phyloP scores from a whole-genome alignment of 2,329 filamentous ascomycete genomes.

The Alternaria sp. region DNA sequence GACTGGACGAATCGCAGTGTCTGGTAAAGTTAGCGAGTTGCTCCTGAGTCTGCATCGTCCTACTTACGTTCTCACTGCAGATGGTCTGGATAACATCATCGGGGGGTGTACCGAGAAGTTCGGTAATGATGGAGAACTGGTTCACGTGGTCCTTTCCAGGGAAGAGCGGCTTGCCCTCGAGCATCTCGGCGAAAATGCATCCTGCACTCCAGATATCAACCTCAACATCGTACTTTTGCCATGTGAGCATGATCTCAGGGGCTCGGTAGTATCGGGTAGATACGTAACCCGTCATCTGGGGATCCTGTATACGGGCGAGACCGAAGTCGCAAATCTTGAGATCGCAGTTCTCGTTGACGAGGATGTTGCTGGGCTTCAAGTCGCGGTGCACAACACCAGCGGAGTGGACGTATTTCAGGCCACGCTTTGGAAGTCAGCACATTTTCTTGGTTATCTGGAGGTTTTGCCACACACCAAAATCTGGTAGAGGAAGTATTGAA shows the following conservation, averaged over 20 bases:
- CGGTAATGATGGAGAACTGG: slow-evolving; percentile 99
- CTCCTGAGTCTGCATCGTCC: too few relatives aligned
- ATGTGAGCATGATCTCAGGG: slow-evolving; percentile 99
- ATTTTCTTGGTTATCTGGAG: slow-evolving; percentile 65
- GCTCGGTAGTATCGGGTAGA: slow-evolving; percentile 98
- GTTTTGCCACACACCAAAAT: slow-evolving; percentile 76
- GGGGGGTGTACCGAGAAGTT: slow-evolving; percentile 92
- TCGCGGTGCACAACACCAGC: slow-evolving; percentile 97
- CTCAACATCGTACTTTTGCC: slow-evolving; percentile 99
- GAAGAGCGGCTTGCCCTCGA: slow-evolving; percentile 97
- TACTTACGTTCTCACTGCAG: slow-evolving; percentile 88
- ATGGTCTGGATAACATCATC: slow-evolving; percentile 99
- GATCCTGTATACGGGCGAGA: slow-evolving; percentile 95
- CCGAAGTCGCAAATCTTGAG: slow-evolving; percentile 99
- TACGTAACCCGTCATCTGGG: slow-evolving; percentile 99
- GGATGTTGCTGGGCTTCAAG: slow-evolving; percentile 97
- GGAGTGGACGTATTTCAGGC: slow-evolving; percentile 98
- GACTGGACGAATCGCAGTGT: slow-evolving; percentile 98
- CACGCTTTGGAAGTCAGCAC: slow-evolving; percentile 69
- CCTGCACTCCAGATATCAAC: slow-evolving; percentile 99
- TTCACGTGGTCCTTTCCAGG: slow-evolving; percentile 99
- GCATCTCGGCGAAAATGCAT: slow-evolving; percentile 99
- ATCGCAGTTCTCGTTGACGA: slow-evolving; percentile 99
- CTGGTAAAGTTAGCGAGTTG: slow-evolving; percentile 56
- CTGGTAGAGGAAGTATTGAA: slow-evolving; percentile 99